Percentiles rank a stretch among this genome's conserved stretches.
These are phyloP conservation scores for Didymella sp. DNA, from an alignment of 2,329 filamentous ascomycete genomes.

Conservation along the genomic window DNA sequence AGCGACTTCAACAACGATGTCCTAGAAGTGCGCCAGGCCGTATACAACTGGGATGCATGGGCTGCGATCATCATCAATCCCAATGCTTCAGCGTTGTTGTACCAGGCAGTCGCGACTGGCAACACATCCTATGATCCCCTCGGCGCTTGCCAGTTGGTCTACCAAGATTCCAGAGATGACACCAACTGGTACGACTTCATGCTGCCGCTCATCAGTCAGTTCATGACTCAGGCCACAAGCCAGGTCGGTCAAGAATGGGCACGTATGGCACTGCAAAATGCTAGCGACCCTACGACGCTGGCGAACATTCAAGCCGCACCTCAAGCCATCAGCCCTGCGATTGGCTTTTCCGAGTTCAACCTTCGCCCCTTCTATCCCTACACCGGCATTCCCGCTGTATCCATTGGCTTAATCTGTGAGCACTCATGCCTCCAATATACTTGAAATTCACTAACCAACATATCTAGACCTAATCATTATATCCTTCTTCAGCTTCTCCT, in stretches of 20 bases:
- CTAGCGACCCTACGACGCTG: constrained; percentile 49
- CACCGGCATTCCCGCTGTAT: constrained; percentile 63
- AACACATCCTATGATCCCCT: constrained; percentile 67
- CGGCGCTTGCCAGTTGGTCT: constrained; percentile 64
- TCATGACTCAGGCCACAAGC: constrained; percentile 57
- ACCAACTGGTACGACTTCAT: constrained; percentile 63
- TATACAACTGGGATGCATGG: constrained; percentile 67
- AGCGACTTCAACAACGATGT: constrained; percentile 64
- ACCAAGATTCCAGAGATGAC: constrained; percentile 64
- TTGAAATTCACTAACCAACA: neutral
- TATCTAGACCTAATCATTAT: constrained; percentile 65
- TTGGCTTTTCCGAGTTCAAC: constrained; percentile 64
- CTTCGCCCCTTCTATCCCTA: constrained; percentile 66
- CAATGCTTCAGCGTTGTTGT: constrained; percentile 66
- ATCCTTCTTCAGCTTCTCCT: constrained; percentile 70
- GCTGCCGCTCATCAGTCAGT: constrained; percentile 56
- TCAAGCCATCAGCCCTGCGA: constrained; percentile 63
- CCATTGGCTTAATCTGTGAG: constrained; percentile 66
- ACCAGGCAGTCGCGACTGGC: constrained; percentile 60
- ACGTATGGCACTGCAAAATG: constrained; percentile 51
- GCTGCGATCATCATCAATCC: constrained; percentile 68
- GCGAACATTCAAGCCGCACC: constrained; percentile 57
- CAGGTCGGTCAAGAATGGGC: constrained; percentile 59
- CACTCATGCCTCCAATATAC: neutral
- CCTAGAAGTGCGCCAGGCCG: constrained; percentile 61